Percentiles rank a stretch among this genome's conserved stretches.
Evolutionary conservation across 192 early-diverging fungal genomes (phyloP).

Genomic region (Geranomyces michiganensis): DNA sequence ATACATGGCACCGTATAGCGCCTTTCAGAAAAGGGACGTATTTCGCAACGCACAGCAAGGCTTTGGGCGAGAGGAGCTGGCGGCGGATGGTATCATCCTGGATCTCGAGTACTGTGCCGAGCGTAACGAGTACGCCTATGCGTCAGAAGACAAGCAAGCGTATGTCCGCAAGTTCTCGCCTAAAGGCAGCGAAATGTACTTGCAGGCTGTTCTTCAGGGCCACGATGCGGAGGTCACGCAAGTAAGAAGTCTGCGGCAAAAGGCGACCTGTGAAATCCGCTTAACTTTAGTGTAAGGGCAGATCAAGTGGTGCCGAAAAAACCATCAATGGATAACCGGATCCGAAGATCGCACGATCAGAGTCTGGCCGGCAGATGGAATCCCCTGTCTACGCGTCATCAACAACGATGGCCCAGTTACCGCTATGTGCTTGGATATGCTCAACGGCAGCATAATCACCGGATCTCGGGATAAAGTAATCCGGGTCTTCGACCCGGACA

Average conservation of each 20-base stretch:
- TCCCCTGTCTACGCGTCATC: constrained; percentile 55
- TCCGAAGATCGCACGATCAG: constrained; percentile 64
- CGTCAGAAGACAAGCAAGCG: constrained; percentile 54
- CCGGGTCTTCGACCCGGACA: constrained; percentile 59
- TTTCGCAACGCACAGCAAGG: constrained; percentile 43
- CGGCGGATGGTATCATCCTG: constrained; percentile 62
- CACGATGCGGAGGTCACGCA: constrained; percentile 66
- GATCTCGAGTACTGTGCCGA: constrained; percentile 55
- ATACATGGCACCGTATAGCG: constrained; percentile 26
- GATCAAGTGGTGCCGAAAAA: constrained; percentile 54
- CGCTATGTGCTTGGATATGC: constrained; percentile 53
- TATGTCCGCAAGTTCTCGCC: constrained; percentile 58
- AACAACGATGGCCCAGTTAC: constrained; percentile 64
- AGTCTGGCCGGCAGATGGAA: constrained; percentile 57
- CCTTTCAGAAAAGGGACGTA: constrained; percentile 46
- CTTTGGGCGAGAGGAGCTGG: constrained; percentile 54
- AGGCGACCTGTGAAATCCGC: background rate
- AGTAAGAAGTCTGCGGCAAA: constrained; percentile 23
- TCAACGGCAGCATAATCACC: constrained; percentile 59
- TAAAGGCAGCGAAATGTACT: constrained; percentile 55
- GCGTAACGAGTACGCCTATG: constrained; percentile 59
- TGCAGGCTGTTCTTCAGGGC: constrained; percentile 57
- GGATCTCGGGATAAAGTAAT: constrained; percentile 59
- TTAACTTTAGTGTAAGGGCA: constrained; percentile 7
- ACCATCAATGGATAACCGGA: constrained; percentile 60